Evolutionary conservation across 208 protist genomes (phyloP).

Genomic region (Trypanosoma mega): DNA sequence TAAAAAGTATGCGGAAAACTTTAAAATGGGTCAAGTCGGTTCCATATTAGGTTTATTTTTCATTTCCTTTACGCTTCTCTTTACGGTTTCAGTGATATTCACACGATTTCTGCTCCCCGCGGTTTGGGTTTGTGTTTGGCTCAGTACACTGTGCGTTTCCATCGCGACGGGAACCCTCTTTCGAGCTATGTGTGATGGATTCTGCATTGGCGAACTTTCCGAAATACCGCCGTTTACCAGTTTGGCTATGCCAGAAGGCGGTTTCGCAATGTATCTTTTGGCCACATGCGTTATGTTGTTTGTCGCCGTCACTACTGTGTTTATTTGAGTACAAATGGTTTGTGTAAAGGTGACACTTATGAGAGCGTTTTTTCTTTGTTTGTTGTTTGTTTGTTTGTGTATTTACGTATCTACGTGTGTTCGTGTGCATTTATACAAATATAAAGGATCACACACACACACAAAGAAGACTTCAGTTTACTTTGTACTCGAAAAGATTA

Average conservation of each 20-base stretch:
- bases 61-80: constrained; percentile 29
- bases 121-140: constrained; percentile 49
- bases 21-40: constrained; percentile 39
- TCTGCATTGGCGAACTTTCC: constrained; percentile 33
- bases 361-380: no score
- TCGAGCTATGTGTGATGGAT: constrained; percentile 28
- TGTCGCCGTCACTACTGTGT: constrained; percentile 27
- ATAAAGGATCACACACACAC: neutral
- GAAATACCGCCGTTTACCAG: constrained; percentile 35
- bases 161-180: constrained; percentile 32
- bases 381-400: no score
- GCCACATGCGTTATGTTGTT: constrained; percentile 28
- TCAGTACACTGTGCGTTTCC: constrained; percentile 29
- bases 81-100: constrained; percentile 44
- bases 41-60: constrained; percentile 47
- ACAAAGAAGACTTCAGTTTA: no score
- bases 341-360: no score
- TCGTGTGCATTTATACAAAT: constrained; percentile 5
- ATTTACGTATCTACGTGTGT: no score
- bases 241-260: constrained; percentile 40
- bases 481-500: no score
- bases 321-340: no score
- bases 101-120: constrained; percentile 47
- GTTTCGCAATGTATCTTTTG: constrained; percentile 38
- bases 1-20: constrained; percentile 31